A percentile compares a stretch with the other conserved stretches of the same genome.
phyloP scores from a whole-genome alignment of 257 asterid genomes.

The Nicotiana benthamiana region DNA sequence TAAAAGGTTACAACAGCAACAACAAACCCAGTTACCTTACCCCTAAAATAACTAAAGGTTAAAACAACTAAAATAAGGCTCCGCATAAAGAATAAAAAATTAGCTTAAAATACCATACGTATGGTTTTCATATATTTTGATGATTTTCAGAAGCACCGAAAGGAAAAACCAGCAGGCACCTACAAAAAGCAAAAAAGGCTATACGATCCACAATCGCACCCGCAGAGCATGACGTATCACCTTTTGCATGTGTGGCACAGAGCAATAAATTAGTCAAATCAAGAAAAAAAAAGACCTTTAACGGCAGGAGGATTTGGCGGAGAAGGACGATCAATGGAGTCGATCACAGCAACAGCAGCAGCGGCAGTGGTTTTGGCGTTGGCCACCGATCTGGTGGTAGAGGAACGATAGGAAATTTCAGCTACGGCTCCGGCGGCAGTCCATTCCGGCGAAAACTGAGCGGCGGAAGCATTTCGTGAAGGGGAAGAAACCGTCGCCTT shows the following conservation, averaged over 20 bases:
- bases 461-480: constrained; percentile 17
- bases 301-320: neutral
- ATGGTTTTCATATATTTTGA: neutral
- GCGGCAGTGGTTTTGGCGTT: neutral
- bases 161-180: neutral
- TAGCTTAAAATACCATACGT: neutral
- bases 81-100: neutral
- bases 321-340: constrained; percentile 9
- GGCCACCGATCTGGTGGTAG: constrained; percentile 3
- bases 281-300: constrained; percentile 6
- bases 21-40: too few species aligned
- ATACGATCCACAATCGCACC: neutral
- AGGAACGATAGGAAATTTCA: constrained; percentile 2
- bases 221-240: neutral
- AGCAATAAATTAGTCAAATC: neutral
- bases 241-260: neutral
- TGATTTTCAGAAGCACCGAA: neutral
- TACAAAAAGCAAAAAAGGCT: neutral
- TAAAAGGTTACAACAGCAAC: neutral
- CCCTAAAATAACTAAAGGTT: neutral
- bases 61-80: neutral
- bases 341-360: constrained; percentile 5
- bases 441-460: neutral
- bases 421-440: neutral
- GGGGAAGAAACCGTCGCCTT: constrained; percentile 48